A percentile compares a stretch with the other conserved stretches of the same genome.
These are phyloP conservation scores for Blastobotrys proliferans DNA, from an alignment of 1,139 yeast species.

Conservation along the genomic window DNA sequence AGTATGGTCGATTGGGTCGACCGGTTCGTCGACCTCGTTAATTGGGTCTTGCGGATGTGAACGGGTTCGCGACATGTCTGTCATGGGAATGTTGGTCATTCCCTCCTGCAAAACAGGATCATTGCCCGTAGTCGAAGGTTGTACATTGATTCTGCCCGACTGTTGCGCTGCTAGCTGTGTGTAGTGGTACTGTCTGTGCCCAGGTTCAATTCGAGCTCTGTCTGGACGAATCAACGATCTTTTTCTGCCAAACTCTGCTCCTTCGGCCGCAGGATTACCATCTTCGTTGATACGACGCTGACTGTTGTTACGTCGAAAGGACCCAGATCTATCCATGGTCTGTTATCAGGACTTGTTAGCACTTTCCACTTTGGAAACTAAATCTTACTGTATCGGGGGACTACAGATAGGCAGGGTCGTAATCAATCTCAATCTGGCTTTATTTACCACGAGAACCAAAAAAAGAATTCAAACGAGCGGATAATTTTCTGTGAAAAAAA, in stretches of 20 bases:
- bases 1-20: background rate
- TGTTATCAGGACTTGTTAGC: background rate
- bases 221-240: slow-evolving; percentile 78
- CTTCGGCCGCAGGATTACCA: background rate
- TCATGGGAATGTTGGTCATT: slow-evolving; percentile 16
- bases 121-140: slow-evolving; percentile 71
- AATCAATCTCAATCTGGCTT: too few relatives aligned
- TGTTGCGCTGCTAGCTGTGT: slow-evolving; percentile 71
- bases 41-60: slow-evolving; percentile 14
- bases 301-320: slow-evolving; percentile 8
- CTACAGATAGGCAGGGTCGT: too few relatives aligned
- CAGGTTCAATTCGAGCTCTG: slow-evolving; percentile 61
- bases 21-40: slow-evolving; percentile 13
- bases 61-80: slow-evolving; percentile 16
- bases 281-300: slow-evolving; percentile 7
- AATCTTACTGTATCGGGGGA: too few relatives aligned
- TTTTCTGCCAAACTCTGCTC: slow-evolving; percentile 39
- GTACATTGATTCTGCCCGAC: slow-evolving; percentile 53
- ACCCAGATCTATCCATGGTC: slow-evolving; percentile 17
- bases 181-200: slow-evolving; percentile 74
- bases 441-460: too few relatives aligned
- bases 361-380: too few relatives aligned
- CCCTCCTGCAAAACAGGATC: slow-evolving; percentile 54
- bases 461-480: background rate
- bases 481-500: background rate